Evolutionary conservation across 352 stramenopile species (phyloP), one percentile per base, ranked within the genome.

Genomic region (Pseudoperonospora humuli): DNA sequence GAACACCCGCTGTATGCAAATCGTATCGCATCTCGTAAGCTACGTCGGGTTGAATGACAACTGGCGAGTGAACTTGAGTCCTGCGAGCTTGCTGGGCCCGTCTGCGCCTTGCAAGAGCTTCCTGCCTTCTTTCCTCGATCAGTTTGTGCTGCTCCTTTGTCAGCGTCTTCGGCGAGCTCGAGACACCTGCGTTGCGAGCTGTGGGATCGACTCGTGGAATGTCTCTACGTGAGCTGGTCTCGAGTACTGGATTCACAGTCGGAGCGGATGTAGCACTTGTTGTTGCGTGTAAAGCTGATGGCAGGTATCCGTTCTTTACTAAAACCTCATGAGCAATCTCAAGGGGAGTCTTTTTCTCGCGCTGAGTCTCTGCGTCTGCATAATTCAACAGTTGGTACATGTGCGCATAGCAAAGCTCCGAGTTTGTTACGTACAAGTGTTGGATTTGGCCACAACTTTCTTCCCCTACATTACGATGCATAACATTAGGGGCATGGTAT

Each of bases 381-480:
- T 19, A 26, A 27, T n/a, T 28, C 33, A 15, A 21, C 17, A 19
- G 7, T 31, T 23, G 53, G 27, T 34, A 20, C 2, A 38, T 24
- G 29, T 17, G 5, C 26, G 14, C 26, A 15, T 15, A 32, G 14
- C 5, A 15, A 1, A 13, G 14, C 26, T 15, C 11, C 0, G 7
- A 9, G 26, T 4, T 32, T 15, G 1, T 32, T n/a, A 41, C 57
- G 6, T 54, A 90, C 80, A 93, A 5, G 44, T 54, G 56, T 72
- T 86, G 1, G 77, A 74, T 39, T 84, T 84, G 7, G 18, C 39
- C 20, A 86, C 37, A 49, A 90, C 86, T 44, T 86, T 89, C 15
- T 81, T 60, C 11, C 77, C 75, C n/a, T n/a, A n/a, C n/a, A n/a
- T n/a, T n/a, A n/a, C n/a, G n/a, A n/a, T n/a, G n/a, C n/a, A n/a